A percentile compares a stretch with the other conserved stretches of the same genome.
phyloP scores from a whole-genome alignment of 2,329 filamentous ascomycete genomes.

The Coniella lustricola region DNA sequence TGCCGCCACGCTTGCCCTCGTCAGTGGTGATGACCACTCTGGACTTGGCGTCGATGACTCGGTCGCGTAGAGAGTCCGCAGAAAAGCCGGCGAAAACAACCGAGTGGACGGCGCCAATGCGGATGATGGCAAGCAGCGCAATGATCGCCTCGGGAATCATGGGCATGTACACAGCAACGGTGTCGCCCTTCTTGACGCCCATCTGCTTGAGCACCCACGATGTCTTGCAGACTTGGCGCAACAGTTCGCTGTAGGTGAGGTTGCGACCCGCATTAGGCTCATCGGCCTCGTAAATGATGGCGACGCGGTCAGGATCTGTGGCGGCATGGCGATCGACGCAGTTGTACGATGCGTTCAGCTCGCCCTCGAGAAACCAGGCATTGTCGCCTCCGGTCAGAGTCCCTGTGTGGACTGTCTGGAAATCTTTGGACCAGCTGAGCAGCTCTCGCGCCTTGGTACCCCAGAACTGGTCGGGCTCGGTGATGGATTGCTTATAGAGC shows the following conservation, averaged over 20 bases:
- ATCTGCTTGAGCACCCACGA: slow-evolving; percentile 88
- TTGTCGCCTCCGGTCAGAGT: slow-evolving; percentile 72
- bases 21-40: slow-evolving; percentile 96
- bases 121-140: slow-evolving; percentile 81
- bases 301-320: slow-evolving; percentile 84
- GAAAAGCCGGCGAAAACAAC: slow-evolving; percentile 98
- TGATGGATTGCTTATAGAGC: slow-evolving; percentile 78
- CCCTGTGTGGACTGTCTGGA: slow-evolving; percentile 79
- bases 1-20: slow-evolving; percentile 96
- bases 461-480: slow-evolving; percentile 86
- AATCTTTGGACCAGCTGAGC: slow-evolving; percentile 84
- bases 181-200: slow-evolving; percentile 95
- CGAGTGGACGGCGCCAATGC: slow-evolving; percentile 93
- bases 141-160: slow-evolving; percentile 97
- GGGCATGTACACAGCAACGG: slow-evolving; percentile 91
- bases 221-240: slow-evolving; percentile 82
- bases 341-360: slow-evolving; percentile 94
- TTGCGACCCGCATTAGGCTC: slow-evolving; percentile 80
- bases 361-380: slow-evolving; percentile 92
- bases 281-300: slow-evolving; percentile 98
- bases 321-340: slow-evolving; percentile 95
- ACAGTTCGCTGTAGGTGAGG: slow-evolving; percentile 87
- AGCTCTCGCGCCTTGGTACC: slow-evolving; percentile 77
- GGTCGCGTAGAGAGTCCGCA: slow-evolving; percentile 89
- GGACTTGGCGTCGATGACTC: slow-evolving; percentile 82